Evolutionary conservation across 495 filamentous ascomycete genomes (phyloP).

Genomic region (Rhizodiscina lignyota): DNA sequence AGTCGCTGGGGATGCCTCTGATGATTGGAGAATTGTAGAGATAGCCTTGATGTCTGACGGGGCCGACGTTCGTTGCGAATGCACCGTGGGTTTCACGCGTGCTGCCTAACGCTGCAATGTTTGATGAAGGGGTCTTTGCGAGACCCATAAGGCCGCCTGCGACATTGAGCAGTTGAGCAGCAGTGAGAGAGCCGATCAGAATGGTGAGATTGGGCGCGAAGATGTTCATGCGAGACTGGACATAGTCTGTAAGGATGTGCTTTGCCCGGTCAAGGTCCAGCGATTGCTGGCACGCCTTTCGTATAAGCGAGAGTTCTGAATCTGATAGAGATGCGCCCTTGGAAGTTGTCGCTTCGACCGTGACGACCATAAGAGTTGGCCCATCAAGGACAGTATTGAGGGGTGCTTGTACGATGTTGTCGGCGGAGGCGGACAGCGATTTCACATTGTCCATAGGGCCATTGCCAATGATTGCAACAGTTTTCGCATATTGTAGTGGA

Average conservation of each 20-base stretch:
- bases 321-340: constrained; percentile 60
- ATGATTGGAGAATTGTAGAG: constrained; percentile 85
- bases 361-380: constrained; percentile 84
- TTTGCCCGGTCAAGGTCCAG: constrained; percentile 77
- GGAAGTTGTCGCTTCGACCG: constrained; percentile 85
- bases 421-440: constrained; percentile 39
- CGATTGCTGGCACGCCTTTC: constrained; percentile 73
- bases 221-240: constrained; percentile 92
- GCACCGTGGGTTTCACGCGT: constrained; percentile 71
- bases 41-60: constrained; percentile 84
- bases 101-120: constrained; percentile 74
- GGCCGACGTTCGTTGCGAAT: constrained; percentile 85
- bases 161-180: constrained; percentile 89
- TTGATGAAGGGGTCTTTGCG: constrained; percentile 84
- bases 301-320: constrained; percentile 55
- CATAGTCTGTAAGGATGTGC: constrained; percentile 75
- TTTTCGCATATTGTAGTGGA: constrained; percentile 89
- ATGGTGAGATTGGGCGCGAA: constrained; percentile 93
- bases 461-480: constrained; percentile 84
- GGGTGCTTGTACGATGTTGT: constrained; percentile 59
- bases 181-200: constrained; percentile 84
- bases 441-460: constrained; percentile 85
- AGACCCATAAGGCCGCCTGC: constrained; percentile 77
- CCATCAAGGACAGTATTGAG: constrained; percentile 71
- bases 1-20: constrained; percentile 60